Evolutionary conservation across 805 yeast genomes (phyloP), one percentile per base, ranked within the genome.

Genomic region (Monosporozyma aquatica): DNA sequence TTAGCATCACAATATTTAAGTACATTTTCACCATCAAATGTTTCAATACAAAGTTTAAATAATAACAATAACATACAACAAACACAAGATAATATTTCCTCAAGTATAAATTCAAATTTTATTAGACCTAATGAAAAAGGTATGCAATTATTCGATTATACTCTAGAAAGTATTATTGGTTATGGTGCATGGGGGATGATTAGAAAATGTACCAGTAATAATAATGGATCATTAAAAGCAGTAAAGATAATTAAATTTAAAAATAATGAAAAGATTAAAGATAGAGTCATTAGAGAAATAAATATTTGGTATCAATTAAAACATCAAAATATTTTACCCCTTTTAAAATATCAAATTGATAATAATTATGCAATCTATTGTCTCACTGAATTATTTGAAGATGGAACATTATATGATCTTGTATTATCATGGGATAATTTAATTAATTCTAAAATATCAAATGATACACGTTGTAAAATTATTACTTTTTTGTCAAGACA

Each of bases 101-200:
- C 26, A 7, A 28, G 35, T 23, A 8, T 30, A 11, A 22, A 24
- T 30, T 35, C 42, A 9, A 29, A 32, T 14, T 30, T 44, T 17
- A 18, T 17, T 17, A 55, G 47, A 39, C 54, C 62, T 1, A 83
- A 79, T 51, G 86, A 81, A 44, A 76, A 73, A 46, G 95, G 94
- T 1, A 80, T 83, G 11, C 58, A 71, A 20, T 75, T 87, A 1
- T 50, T 81, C 65, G 78, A 75, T 13, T 76, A 77, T 50, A 70
- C 63, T 25, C 57, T 87, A 24, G 95, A 94, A 1, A 78, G 77
- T 50, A 72, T 81, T 9, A 80, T 87, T 47, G 95, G 95, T 1
- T 76, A 75, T 56, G 96, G 97, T 11, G 94, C 95, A 0, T 89
- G 92, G 82, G 95, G 95, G 9, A 72, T 80, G 23, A 81, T 87